phyloP scores from a whole-genome alignment of 306 rosid species.

The Castanea crenata region DNA sequence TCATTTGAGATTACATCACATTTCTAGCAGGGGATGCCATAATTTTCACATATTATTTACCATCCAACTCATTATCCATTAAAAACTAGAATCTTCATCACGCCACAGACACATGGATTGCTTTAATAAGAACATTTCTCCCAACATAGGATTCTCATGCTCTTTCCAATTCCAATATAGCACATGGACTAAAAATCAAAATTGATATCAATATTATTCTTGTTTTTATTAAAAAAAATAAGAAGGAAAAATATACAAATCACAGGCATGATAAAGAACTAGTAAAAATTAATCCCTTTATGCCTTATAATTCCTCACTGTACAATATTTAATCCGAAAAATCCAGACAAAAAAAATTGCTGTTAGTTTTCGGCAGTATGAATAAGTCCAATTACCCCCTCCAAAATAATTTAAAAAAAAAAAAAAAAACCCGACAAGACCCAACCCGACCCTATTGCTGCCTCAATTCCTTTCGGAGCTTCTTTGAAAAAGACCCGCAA shows the following conservation, averaged over 20 bases:
- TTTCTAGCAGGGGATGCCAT: too few species aligned
- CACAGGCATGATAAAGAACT: not conserved
- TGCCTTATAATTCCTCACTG: conserved; percentile 23
- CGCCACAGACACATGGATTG: too few species aligned
- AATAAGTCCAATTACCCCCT: not conserved
- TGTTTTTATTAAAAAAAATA: not conserved
- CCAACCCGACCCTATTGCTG: conserved; percentile 36
- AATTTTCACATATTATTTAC: too few species aligned
- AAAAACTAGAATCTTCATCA: too few species aligned
- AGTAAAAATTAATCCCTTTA: not conserved
- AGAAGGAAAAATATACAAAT: not conserved
- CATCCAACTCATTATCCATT: too few species aligned
- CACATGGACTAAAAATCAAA: not conserved
- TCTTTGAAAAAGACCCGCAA: conserved; percentile 51
- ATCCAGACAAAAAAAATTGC: conserved; percentile 26
- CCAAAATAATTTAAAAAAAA: not conserved
- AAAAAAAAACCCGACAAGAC: not conserved
- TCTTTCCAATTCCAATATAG: not conserved
- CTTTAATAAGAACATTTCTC: too few species aligned
- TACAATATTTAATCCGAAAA: not conserved
- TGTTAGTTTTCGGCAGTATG: conserved; percentile 1
- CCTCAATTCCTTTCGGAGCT: conserved; percentile 52
- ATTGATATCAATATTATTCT: too few species aligned
- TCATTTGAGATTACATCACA: too few species aligned
- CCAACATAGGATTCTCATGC: too few species aligned